These are phyloP conservation scores for Cercospora nicotianae DNA, from an alignment of 2,329 filamentous ascomycete species.

Conservation along the genomic window DNA sequence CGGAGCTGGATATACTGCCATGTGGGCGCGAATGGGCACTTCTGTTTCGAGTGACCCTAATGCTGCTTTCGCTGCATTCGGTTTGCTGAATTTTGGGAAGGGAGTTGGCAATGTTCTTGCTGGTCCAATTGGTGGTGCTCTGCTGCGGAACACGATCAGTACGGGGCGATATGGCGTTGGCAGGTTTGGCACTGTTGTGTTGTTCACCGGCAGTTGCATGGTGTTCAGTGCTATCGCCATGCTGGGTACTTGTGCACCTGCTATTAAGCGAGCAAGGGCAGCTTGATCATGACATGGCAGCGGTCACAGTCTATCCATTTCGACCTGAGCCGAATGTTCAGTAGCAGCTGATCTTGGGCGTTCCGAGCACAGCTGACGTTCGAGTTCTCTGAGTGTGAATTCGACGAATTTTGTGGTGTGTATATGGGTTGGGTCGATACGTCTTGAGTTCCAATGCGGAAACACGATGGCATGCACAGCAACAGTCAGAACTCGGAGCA, in stretches of 20 bases:
- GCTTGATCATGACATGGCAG: neutral
- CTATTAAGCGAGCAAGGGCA: neutral
- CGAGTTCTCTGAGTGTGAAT: neutral
- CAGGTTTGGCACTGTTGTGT: conserved; percentile 23
- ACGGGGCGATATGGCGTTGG: conserved; percentile 18
- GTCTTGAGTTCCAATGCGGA: too few relatives aligned
- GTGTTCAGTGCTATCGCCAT: conserved; percentile 19
- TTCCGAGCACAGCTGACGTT: neutral
- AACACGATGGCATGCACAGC: too few relatives aligned
- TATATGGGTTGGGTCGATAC: too few relatives aligned
- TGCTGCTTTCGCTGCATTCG: conserved; percentile 28
- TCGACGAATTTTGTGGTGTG: too few relatives aligned
- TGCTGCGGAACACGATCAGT: conserved; percentile 9
- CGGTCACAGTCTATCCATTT: neutral
- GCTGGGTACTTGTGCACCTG: neutral
- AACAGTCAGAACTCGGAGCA: too few relatives aligned
- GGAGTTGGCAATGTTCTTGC: conserved; percentile 33
- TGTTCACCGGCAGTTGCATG: conserved; percentile 31
- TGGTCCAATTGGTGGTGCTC: conserved; percentile 31
- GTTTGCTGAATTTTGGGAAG: conserved; percentile 32
- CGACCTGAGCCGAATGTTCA: rapidly evolving
- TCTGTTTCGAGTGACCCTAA: conserved; percentile 27
- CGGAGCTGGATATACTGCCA: conserved; percentile 44
- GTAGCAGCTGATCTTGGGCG: neutral
- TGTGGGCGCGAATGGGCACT: conserved; percentile 33